Base-by-base conservation (phyloP, 768 basidiomycete species). In the Neoboletus brunneissimus region DNA sequence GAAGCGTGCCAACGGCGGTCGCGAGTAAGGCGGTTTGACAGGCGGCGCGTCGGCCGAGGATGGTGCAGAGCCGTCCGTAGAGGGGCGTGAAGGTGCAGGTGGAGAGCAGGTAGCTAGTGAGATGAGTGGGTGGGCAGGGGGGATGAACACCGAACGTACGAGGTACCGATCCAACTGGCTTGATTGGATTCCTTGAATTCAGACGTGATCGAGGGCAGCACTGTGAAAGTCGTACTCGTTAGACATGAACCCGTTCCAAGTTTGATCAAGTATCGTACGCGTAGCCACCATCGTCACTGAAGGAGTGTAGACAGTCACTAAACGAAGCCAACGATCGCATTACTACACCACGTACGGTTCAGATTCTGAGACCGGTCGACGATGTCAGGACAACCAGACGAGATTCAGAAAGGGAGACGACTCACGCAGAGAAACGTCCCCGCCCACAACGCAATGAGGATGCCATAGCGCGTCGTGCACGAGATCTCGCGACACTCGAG, bases 41-140 rank as follows among this genome's bases (percentile, higher is more conserved):
- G 4, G 89, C 89, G 12, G 80, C 81, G 48, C 81, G 77, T 16
- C 89, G 74, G 6, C 89, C 89, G 67, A 91, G 70, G 11, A 87
- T 86, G 65, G 88, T 86, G 59, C 82, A 87, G 6, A 92, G 75
- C 4, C 89, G 81, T 23, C 89, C 89, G 65, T 91, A 91, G 6
- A 91, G 75, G 0, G 88, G 89, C 0, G 89, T 91, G 59, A 91
- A 91, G 3, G 89, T 88, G 68, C 86, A 88, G 4, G 82, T 87
- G 4, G 89, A 86, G 15, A 91, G 79, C 9, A 91, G 72, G 69
- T 88, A 91, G 29, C 55, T 61, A 43, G 55, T 2, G 29, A 29
- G 29, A 29, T 29, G 5, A 43, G 31, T 8, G 29, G 35, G 3
- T 12, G 15, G 38, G n/a, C 23, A 5, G 8, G 15, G 27, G 5